Percentiles rank a stretch among this genome's conserved stretches.
Conservation (phyloP, 768 basidiomycete genomes). For the Podaxis pistillaris region DNA sequence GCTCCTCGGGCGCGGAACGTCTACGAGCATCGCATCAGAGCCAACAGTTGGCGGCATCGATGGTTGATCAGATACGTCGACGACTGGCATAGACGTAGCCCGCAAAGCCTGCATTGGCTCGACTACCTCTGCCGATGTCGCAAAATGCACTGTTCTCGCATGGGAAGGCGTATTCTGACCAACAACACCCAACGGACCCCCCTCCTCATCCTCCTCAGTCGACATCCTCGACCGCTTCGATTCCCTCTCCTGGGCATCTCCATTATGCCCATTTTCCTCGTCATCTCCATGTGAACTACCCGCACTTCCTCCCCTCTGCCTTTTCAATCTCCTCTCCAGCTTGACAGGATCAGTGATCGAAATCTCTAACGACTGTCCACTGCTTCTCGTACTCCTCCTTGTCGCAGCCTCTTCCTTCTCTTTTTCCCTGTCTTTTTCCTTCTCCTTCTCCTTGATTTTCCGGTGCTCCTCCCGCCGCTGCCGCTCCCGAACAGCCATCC, state of each 20-base stretch:
- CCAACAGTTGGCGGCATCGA: neutral
- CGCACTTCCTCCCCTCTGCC: conserved; percentile 55
- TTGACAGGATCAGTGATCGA: conserved; percentile 72
- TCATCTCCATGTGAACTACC: conserved; percentile 53
- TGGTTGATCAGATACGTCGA: conserved; percentile 16
- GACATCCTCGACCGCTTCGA: conserved; percentile 57
- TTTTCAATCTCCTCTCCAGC: conserved; percentile 73
- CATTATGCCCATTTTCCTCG: conserved; percentile 44
- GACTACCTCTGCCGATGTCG: conserved; percentile 24
- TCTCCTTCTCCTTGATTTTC: conserved; percentile 46
- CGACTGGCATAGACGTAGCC: neutral
- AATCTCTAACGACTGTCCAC: conserved; percentile 70
- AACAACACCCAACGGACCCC: conserved; percentile 46
- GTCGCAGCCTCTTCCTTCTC: conserved; percentile 34
- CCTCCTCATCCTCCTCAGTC: conserved; percentile 45
- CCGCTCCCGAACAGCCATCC: conserved; percentile 78
- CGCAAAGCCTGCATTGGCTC: conserved; percentile 19
- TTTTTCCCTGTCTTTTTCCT: conserved; percentile 36
- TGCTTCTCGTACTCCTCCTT: conserved; percentile 70
- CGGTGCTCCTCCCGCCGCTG: conserved; percentile 59
- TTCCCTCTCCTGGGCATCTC: conserved; percentile 37
- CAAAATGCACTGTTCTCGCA: conserved; percentile 20
- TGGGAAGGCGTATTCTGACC: conserved; percentile 32
- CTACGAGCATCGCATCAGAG: conserved; percentile 33
- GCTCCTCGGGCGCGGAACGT: conserved; percentile 31